These are phyloP conservation scores for Malus sylvestris DNA, from an alignment of 306 rosid genomes.

Conservation along the genomic window DNA sequence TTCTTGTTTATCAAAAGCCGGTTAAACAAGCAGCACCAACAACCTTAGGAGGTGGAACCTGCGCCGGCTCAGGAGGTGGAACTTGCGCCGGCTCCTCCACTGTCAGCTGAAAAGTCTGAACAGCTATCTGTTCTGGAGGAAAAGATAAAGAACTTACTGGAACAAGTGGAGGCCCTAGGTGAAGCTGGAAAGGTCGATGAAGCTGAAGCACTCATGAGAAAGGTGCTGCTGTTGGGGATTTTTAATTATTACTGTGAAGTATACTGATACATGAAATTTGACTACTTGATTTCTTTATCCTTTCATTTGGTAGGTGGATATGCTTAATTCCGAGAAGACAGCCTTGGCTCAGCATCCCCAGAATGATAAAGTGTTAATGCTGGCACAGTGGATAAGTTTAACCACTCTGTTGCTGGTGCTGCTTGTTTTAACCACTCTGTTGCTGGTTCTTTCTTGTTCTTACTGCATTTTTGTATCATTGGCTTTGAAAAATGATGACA, in stretches of 20 bases:
- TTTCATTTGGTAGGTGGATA: conserved; percentile 58
- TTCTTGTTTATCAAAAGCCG: too few relatives aligned
- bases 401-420: too few relatives aligned
- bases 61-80: conserved; percentile 97
- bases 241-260: neutral
- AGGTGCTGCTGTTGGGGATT: conserved; percentile 40
- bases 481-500: too few relatives aligned
- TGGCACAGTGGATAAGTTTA: conserved; percentile 33
- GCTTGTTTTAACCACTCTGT: too few relatives aligned
- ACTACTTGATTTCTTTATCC: conserved; percentile 2
- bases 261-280: neutral
- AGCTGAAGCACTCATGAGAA: conserved; percentile 99
- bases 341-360: conserved; percentile 63
- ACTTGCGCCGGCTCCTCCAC: conserved; percentile 66
- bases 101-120: conserved; percentile 78
- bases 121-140: conserved; percentile 86
- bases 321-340: conserved; percentile 81
- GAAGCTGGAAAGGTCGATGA: conserved; percentile 99
- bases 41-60: conserved; percentile 89
- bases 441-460: too few relatives aligned
- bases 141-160: conserved; percentile 93
- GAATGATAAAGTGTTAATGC: conserved; percentile 65
- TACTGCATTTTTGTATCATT: too few relatives aligned
- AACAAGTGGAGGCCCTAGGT: conserved; percentile 94
- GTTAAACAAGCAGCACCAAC: too few relatives aligned